phyloP scores from a whole-genome alignment of 768 basidiomycete species.

The Tulasnella calospora region DNA sequence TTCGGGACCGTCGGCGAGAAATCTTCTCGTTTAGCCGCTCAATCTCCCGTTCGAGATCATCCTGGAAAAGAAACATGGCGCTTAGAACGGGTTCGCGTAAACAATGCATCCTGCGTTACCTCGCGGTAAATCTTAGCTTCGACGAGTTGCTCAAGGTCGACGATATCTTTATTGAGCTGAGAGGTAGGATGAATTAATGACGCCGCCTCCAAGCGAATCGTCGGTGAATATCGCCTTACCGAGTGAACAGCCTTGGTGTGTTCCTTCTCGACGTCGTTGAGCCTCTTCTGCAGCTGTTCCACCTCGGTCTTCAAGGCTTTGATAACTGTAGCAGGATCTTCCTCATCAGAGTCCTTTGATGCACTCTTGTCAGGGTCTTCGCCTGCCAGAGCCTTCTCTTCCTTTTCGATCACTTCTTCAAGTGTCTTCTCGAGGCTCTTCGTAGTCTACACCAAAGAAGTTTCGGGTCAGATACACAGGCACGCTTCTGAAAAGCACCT shows the following conservation, averaged over 20 bases:
- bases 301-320: conserved; percentile 37
- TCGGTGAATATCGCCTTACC: conserved; percentile 36
- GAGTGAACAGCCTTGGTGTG: conserved; percentile 63
- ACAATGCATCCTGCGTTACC: conserved; percentile 39
- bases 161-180: conserved; percentile 88
- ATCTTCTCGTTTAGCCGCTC: conserved; percentile 71
- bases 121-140: conserved; percentile 94
- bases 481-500: not conserved
- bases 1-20: conserved; percentile 43
- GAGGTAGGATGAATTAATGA: not conserved
- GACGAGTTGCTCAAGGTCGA: conserved; percentile 86
- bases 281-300: conserved; percentile 52
- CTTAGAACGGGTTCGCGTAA: not conserved
- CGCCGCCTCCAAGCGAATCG: conserved; percentile 33
- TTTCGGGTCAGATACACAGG: not conserved
- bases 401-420: conserved; percentile 53
- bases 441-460: conserved; percentile 50
- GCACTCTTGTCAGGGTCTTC: conserved; percentile 35
- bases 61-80: conserved; percentile 41
- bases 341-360: conserved; percentile 31
- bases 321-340: conserved; percentile 41
- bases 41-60: conserved; percentile 81
- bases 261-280: conserved; percentile 70
- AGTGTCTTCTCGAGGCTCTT: conserved; percentile 71
- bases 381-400: conserved; percentile 40